Conservation (phyloP, 1,284 basidiomycete species). For the Ceratobasidium sp. region DNA sequence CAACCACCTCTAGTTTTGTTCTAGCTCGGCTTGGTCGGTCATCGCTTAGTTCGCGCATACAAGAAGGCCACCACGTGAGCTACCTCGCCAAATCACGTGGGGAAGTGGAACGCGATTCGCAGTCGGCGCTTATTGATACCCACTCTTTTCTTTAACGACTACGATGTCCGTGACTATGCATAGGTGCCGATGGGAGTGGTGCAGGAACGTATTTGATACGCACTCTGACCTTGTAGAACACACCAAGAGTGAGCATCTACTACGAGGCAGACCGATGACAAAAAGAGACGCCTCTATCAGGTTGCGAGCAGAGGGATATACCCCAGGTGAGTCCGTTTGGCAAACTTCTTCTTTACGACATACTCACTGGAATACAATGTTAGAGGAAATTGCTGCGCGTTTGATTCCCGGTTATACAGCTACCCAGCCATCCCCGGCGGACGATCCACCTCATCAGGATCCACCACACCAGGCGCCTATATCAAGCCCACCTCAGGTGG, state of each 20-base stretch:
- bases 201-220: constrained; percentile 22
- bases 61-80: too few relatives aligned
- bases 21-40: too few relatives aligned
- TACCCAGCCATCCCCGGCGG: not conserved
- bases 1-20: too few relatives aligned
- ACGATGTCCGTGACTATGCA: constrained; percentile 24
- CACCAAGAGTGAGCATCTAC: constrained; percentile 21
- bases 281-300: constrained; percentile 30
- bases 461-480: constrained; percentile 27
- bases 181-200: constrained; percentile 41
- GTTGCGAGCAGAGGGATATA: constrained; percentile 34
- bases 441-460: too few relatives aligned
- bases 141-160: too few relatives aligned
- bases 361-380: too few relatives aligned
- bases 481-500: constrained; percentile 8
- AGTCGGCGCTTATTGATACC: too few relatives aligned
- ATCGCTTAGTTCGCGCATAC: too few relatives aligned
- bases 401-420: constrained; percentile 28
- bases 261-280: constrained; percentile 20
- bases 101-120: too few relatives aligned
- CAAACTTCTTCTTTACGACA: not conserved
- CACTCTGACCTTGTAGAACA: constrained; percentile 33
- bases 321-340: constrained; percentile 13
- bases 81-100: too few relatives aligned
- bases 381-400: constrained; percentile 39